A percentile compares a stretch with the other conserved stretches of the same genome.
Evolutionary conservation across 73 alveolate species (phyloP).

Genomic region (Uronychia setigera): DNA sequence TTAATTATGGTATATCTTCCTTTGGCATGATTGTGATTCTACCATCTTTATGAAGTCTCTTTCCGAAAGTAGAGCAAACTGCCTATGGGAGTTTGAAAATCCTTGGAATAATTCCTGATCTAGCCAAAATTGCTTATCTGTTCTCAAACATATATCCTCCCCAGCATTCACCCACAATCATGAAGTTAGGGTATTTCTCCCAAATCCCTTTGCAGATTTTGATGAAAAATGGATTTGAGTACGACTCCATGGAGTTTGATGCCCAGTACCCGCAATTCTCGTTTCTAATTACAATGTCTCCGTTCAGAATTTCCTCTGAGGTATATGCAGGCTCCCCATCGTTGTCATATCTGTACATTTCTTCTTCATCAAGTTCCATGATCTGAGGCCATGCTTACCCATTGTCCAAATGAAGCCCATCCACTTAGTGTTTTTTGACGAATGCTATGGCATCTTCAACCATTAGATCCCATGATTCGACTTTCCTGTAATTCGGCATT

Average conservation of each 20-base stretch:
- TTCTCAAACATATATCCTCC: slow-evolving; percentile 88
- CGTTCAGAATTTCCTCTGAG: slow-evolving; percentile 90
- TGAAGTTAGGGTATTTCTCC: slow-evolving; percentile 90
- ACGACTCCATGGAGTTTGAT: slow-evolving; percentile 77
- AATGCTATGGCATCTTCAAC: slow-evolving; percentile 82
- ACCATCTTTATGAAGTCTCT: slow-evolving; percentile 93
- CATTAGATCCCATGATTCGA: slow-evolving; percentile 94
- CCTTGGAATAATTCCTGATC: slow-evolving; percentile 97
- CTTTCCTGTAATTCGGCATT: slow-evolving; percentile 89
- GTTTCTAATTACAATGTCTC: slow-evolving; percentile 87
- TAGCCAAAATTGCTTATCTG: slow-evolving; percentile 84
- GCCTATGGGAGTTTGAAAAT: slow-evolving; percentile 89
- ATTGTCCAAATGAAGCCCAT: slow-evolving; percentile 98
- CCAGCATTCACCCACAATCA: slow-evolving; percentile 98
- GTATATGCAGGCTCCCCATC: slow-evolving; percentile 96
- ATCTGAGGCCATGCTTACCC: slow-evolving; percentile 98
- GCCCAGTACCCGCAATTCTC: slow-evolving; percentile 94
- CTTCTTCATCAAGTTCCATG: slow-evolving; percentile 92
- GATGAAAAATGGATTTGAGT: slow-evolving; percentile 97
- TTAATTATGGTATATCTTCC: slow-evolving; percentile 53
- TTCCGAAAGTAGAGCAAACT: slow-evolving; percentile 90
- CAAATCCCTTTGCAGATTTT: slow-evolving; percentile 91
- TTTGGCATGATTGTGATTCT: slow-evolving; percentile 46
- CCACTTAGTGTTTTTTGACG: slow-evolving; percentile 75
- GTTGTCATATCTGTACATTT: slow-evolving; percentile 92